Conservation (phyloP, 257 asterid genomes). For the Lycium ferocissimum region DNA sequence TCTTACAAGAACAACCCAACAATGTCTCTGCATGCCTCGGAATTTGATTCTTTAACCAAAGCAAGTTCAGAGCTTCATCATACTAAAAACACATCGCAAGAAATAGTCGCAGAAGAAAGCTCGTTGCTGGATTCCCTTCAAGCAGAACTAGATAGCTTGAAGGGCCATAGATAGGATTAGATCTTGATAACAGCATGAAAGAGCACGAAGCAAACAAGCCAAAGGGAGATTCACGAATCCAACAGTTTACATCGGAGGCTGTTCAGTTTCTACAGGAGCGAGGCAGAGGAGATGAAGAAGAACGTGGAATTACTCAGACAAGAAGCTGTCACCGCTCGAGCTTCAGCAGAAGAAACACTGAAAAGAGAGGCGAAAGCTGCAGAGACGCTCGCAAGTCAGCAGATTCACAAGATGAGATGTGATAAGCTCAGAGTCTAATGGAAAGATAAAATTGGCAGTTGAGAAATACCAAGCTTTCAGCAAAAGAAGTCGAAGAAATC, state of each 20-base stretch:
- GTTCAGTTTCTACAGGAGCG: too few species aligned
- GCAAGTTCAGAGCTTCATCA: constrained; percentile 33
- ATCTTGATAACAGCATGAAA: constrained; percentile 17
- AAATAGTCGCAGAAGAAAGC: constrained; percentile 27
- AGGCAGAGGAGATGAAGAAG: constrained; percentile 50
- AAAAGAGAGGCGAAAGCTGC: constrained; percentile 59
- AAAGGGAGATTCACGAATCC: constrained; percentile 36
- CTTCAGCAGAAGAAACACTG: constrained; percentile 41
- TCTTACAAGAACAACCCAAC: constrained; percentile 22
- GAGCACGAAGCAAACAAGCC: constrained; percentile 29
- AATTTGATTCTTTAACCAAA: constrained; percentile 20
- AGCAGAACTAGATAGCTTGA: constrained; percentile 30
- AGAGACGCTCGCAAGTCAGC: constrained; percentile 53
- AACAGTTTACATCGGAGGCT: constrained; percentile 37
- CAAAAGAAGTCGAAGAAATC: constrained; percentile 48
- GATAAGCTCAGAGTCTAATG: constrained; percentile 30
- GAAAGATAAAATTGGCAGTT: constrained; percentile 50
- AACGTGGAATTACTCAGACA: constrained; percentile 42
- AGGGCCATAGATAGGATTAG: constrained; percentile 16
- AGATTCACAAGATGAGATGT: constrained; percentile 39
- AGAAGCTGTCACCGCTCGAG: constrained; percentile 47
- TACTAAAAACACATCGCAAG: constrained; percentile 28
- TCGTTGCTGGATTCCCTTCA: constrained; percentile 32
- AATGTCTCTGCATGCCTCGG: background rate
- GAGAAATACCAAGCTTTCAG: constrained; percentile 55